A percentile compares a stretch with the other conserved stretches of the same genome.
These are phyloP conservation scores for Clavispora fructus DNA, from an alignment of 805 yeast species.

Conservation along the genomic window DNA sequence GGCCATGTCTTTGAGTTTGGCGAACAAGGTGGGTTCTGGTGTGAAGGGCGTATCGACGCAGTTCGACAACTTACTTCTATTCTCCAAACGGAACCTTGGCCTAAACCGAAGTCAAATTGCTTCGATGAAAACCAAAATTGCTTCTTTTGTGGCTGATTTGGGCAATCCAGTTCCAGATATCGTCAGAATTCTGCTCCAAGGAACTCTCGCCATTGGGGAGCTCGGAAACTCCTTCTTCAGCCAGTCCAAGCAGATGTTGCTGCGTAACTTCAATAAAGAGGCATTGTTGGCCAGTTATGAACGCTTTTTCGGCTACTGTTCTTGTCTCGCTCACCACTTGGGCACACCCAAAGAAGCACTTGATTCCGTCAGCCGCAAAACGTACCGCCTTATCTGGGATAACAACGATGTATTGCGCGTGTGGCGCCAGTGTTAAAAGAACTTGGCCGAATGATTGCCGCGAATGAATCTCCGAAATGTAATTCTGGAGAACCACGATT, in stretches of 20 bases:
- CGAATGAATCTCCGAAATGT: no score
- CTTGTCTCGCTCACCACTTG: background rate
- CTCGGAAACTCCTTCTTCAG: background rate
- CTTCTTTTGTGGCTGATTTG: background rate
- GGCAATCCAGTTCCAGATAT: background rate
- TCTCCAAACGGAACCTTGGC: background rate
- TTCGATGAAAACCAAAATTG: no score
- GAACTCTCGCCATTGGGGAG: background rate
- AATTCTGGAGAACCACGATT: no score
- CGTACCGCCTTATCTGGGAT: background rate
- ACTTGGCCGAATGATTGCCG: no score
- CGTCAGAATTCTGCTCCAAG: background rate
- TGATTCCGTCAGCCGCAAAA: background rate
- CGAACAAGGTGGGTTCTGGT: background rate
- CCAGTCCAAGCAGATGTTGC: background rate
- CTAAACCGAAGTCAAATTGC: no score
- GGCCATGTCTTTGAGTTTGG: background rate
- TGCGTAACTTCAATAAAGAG: background rate
- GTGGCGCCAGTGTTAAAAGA: background rate
- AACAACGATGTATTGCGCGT: background rate
- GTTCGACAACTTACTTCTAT: background rate
- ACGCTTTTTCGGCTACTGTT: background rate
- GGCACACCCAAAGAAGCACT: background rate
- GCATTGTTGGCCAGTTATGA: background rate
- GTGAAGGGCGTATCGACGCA: background rate